phyloP scores from a whole-genome alignment of 805 yeast species.

The Huiozyma sinensis region DNA sequence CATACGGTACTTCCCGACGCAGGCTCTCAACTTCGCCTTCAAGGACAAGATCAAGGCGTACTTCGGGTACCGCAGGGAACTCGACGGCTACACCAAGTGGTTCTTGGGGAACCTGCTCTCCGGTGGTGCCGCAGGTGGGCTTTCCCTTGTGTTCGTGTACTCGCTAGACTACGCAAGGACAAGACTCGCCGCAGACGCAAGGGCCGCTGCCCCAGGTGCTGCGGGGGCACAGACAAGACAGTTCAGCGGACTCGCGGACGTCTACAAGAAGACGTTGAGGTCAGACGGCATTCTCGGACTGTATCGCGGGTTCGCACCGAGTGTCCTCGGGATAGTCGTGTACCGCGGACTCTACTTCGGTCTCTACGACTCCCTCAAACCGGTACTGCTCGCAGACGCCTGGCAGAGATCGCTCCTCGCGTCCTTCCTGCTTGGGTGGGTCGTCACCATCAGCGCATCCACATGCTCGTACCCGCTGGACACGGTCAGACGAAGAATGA shows the following conservation, averaged over 20 bases:
- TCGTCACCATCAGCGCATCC: constrained; percentile 96
- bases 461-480: constrained; percentile 98
- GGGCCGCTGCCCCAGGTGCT: constrained; percentile 34
- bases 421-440: constrained; percentile 94
- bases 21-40: constrained; percentile 97
- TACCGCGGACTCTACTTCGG: constrained; percentile 99
- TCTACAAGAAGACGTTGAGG: constrained; percentile 90
- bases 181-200: constrained; percentile 94
- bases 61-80: constrained; percentile 92
- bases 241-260: constrained; percentile 94
- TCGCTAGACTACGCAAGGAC: constrained; percentile 96
- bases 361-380: constrained; percentile 93
- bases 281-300: constrained; percentile 97
- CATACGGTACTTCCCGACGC: constrained; percentile 98
- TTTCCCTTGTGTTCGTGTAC: constrained; percentile 85
- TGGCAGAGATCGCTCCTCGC: constrained; percentile 92
- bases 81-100: constrained; percentile 79
- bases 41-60: constrained; percentile 92
- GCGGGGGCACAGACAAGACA: constrained; percentile 88
- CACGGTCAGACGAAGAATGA: constrained; percentile 99
- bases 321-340: constrained; percentile 93
- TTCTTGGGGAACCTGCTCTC: constrained; percentile 93
- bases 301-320: constrained; percentile 98
- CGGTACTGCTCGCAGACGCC: constrained; percentile 86
- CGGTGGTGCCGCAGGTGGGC: constrained; percentile 96